Base-by-base conservation (phyloP, 108 stramenopile genomes). In the Craspedostauros australis region DNA sequence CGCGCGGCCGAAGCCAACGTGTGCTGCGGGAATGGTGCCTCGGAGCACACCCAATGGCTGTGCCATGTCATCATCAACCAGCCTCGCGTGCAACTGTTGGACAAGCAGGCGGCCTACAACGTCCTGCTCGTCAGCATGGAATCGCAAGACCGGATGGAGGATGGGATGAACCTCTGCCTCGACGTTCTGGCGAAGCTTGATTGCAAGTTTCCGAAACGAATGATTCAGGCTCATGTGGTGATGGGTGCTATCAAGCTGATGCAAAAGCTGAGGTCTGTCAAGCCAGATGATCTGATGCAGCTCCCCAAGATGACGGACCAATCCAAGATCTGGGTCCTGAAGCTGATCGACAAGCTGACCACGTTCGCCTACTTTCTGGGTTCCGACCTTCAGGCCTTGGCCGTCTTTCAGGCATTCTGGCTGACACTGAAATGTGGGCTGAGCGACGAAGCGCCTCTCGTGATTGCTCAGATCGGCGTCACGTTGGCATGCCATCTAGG, bases 251-350 rank as follows among this genome's bases (percentile, higher is more conserved):
- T 54, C 26, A 1, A 11, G 11, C 49, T 19, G 15, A 23, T 63
- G 8, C 21, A 54, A 21, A 34, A 53, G 12, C 33, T 25, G n/a
- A 43, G 54, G 42, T 9, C 8, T 12, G 15, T 40, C 22, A 54
- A 34, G 24, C 21, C 52, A 12, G 19, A 16, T 1, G 34, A 54
- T 25, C 19, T 39, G 11, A 30, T 28, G 15, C 19, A 29, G 6
- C 46, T 64, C 4, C 44, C 42, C 2, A 4, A 20, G 21, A 53
- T 68, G 66, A 60, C 18, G 4, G 66, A 68, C 34, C 11, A 29
- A 26, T 46, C 15, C 8, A 27, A 27, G 20, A 18, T 59, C 8
- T 21, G 39, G 12, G 18, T 48, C 15, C 43, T 66, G 45, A 15
- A 64, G 20, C 7, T 64, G 5, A 16, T 56, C 18, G 29, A 50